These are phyloP conservation scores for Paecilomyces sp. DNA, from an alignment of 2,329 filamentous ascomycete genomes.

Conservation along the genomic window DNA sequence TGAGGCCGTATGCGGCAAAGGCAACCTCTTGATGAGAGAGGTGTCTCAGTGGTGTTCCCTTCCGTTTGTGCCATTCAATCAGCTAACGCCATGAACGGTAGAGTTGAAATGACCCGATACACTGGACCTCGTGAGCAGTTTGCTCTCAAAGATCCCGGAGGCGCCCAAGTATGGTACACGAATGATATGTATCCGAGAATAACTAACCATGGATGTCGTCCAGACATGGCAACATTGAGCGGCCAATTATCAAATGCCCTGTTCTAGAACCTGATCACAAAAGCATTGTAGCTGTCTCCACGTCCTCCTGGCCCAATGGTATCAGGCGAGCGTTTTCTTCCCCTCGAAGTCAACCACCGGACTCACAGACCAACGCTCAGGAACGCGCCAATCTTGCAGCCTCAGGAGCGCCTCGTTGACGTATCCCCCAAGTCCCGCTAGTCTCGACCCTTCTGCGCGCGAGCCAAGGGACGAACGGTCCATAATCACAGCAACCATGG, in stretches of 20 bases:
- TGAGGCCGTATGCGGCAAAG: background rate
- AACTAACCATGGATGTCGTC: background rate
- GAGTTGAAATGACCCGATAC: background rate
- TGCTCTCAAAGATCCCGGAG: background rate
- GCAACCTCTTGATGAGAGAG: background rate
- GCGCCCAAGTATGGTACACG: background rate
- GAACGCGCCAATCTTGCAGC: background rate
- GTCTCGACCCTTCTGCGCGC: background rate
- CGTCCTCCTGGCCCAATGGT: background rate
- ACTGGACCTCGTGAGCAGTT: background rate
- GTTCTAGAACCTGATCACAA: background rate
- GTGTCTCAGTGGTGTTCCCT: background rate
- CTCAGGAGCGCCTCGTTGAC: background rate
- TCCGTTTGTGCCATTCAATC: background rate
- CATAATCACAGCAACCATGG: background rate
- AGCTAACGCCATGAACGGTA: background rate
- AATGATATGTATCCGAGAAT: background rate
- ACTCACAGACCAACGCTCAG: background rate
- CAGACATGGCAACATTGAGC: background rate
- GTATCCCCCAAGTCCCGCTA: background rate
- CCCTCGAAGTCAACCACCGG: background rate
- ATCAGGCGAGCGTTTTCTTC: background rate
- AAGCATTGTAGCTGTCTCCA: background rate
- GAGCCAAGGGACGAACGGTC: background rate
- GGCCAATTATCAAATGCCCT: background rate